Conservation (phyloP, 768 basidiomycete species). For the Leccinum obscurum region DNA sequence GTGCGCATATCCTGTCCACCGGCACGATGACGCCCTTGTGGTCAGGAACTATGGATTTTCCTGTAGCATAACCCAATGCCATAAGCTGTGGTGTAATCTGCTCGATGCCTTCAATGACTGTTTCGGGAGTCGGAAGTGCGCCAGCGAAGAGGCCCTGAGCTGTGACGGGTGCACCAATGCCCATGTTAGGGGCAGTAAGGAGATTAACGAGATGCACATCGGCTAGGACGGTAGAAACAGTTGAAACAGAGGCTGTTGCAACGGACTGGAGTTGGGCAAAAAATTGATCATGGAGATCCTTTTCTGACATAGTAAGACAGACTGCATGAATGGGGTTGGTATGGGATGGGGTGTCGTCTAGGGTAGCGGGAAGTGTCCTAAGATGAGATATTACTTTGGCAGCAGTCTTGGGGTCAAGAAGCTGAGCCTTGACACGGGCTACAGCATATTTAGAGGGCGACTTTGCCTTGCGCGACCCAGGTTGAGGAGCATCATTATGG, state of each 20-base stretch:
- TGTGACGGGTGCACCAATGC: constrained; percentile 73
- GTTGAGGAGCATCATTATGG: constrained; percentile 27
- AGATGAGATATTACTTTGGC: constrained; percentile 74
- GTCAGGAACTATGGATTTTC: constrained; percentile 60
- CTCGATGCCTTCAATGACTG: constrained; percentile 65
- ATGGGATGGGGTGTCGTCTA: constrained; percentile 10
- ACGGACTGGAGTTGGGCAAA: constrained; percentile 55
- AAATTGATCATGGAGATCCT: constrained; percentile 58
- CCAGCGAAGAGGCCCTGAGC: constrained; percentile 69
- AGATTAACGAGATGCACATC: constrained; percentile 65
- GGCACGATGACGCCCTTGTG: constrained; percentile 74
- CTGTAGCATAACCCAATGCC: constrained; percentile 76
- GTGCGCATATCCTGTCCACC: constrained; percentile 70
- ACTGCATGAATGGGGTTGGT: constrained; percentile 71
- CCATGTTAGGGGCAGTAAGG: constrained; percentile 59
- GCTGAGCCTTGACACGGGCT: constrained; percentile 64
- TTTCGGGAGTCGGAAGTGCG: constrained; percentile 72
- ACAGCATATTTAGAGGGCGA: constrained; percentile 51
- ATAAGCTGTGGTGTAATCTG: constrained; percentile 77
- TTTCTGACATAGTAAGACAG: constrained; percentile 64
- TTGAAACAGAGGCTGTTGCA: constrained; percentile 49
- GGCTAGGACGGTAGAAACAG: constrained; percentile 50
- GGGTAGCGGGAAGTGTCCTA: constrained; percentile 49
- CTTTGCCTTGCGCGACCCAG: constrained; percentile 40
- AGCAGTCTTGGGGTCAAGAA: constrained; percentile 65